These are phyloP conservation scores for Cystoderma amianthinum DNA, from an alignment of 768 basidiomycete genomes.

Conservation along the genomic window DNA sequence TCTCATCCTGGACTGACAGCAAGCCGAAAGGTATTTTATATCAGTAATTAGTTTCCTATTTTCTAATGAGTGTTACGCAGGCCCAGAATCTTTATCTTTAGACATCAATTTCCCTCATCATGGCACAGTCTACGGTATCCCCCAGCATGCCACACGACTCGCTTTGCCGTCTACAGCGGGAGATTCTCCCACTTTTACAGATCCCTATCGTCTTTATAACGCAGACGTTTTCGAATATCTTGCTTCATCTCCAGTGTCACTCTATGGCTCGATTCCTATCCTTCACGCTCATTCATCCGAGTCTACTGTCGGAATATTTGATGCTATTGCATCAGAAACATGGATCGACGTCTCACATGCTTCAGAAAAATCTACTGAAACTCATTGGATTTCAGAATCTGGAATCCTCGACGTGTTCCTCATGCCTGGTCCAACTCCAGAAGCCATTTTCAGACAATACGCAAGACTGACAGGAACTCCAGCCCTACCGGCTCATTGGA, in stretches of 20 bases:
- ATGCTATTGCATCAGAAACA: conserved; percentile 84
- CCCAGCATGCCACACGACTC: conserved; percentile 89
- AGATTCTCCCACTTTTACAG: conserved; percentile 66
- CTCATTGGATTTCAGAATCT: conserved; percentile 97
- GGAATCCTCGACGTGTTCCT: conserved; percentile 94
- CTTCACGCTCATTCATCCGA: conserved; percentile 88
- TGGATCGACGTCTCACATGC: conserved; percentile 88
- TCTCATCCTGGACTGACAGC: conserved; percentile 79
- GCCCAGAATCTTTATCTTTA: conserved; percentile 88
- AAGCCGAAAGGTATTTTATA: conserved; percentile 85
- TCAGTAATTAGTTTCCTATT: not conserved
- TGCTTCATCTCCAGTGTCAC: conserved; percentile 67
- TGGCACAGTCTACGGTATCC: conserved; percentile 90
- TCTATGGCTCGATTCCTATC: conserved; percentile 89
- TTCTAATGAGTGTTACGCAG: conserved; percentile 37
- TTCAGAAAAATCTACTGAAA: conserved; percentile 61
- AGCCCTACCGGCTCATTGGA: conserved; percentile 86
- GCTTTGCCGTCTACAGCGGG: conserved; percentile 87
- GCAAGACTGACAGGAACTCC: conserved; percentile 78
- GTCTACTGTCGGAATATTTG: conserved; percentile 87
- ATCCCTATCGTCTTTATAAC: conserved; percentile 95
- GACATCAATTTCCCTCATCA: conserved; percentile 94
- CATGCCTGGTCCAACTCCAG: conserved; percentile 84
- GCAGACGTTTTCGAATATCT: conserved; percentile 96
- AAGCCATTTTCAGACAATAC: conserved; percentile 82